Evolutionary conservation across 768 basidiomycete species (phyloP).

Genomic region (Amylocystis lapponica): DNA sequence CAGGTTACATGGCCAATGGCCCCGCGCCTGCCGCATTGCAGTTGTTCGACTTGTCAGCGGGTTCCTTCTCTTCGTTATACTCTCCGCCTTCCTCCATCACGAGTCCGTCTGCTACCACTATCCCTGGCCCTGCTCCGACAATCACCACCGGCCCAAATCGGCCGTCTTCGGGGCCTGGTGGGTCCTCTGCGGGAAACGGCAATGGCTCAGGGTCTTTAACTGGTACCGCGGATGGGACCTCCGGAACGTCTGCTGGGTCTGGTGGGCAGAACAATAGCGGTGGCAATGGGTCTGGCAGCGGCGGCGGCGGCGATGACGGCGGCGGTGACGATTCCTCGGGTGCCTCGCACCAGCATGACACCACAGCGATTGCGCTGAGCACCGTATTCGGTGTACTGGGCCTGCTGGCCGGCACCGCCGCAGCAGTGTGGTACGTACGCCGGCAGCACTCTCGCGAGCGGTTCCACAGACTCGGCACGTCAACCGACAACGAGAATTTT

Average conservation of each 20-base stretch:
- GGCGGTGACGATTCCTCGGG: constrained; percentile 10
- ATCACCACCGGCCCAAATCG: constrained; percentile 5
- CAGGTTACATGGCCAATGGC: constrained; percentile 25
- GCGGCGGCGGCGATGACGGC: constrained; percentile 13
- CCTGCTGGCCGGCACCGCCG: constrained; percentile 38
- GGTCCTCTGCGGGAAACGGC: constrained; percentile 12
- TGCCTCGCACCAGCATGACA: constrained; percentile 17
- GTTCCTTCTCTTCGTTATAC: constrained; percentile 33
- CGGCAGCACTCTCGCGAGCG: constrained; percentile 23
- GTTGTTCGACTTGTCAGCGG: constrained; percentile 40
- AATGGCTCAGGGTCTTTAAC: constrained; percentile 3
- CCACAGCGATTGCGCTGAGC: constrained; percentile 54
- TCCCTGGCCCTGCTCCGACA: constrained; percentile 18
- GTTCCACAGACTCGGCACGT: constrained; percentile 26
- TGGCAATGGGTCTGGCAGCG: constrained; percentile 17
- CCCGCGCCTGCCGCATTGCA: constrained; percentile 52
- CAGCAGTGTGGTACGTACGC: constrained; percentile 40
- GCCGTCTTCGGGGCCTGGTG: background rate
- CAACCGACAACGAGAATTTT: constrained; percentile 30
- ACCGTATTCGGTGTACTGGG: constrained; percentile 56
- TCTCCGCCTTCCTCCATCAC: constrained; percentile 28
- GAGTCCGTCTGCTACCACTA: constrained; percentile 21
- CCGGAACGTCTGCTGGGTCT: constrained; percentile 6
- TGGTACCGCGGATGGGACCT: constrained; percentile 11
- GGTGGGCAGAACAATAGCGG: constrained; percentile 12